Base-by-base conservation (phyloP, 192 early-diverging fungal genomes). In the Dissophora ornata region DNA sequence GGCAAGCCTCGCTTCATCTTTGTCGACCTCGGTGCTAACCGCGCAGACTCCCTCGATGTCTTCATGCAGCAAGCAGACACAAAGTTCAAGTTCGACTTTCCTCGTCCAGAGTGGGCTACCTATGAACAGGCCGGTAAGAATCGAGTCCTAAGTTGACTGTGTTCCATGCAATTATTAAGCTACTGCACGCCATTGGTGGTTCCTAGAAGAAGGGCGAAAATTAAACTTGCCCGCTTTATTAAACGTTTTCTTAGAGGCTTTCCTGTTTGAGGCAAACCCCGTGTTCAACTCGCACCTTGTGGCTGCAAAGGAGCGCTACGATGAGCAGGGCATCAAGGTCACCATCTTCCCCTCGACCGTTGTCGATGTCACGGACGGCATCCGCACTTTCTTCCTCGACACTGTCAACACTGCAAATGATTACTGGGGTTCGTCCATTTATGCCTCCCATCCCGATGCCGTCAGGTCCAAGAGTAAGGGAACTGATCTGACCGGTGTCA, bases 1-100 rank as follows among this genome's bases (percentile, higher is more conserved):
- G 13, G 13, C 36, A 66, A 46, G 49, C 53, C 63, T 24, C 63
- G 63, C 11, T 66, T 44, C 21, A 46, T 66, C 63, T 47, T 66
- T 55, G 52, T 66, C 24, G 53, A 56, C 24, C 52, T 66, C 0
- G 53, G 62, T 0, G 52, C 42, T 42, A 55, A 55, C 51, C 7
- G 40, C 8, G 62, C 50, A 5, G 60, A 62, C 8, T 36, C 34
- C 7, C 48, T 62, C 2, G 60, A 63, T 1, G 52, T 55, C 7
- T 65, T 65, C 42, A 26, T 65, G 28, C 22, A 55, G 25, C 15
- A 24, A 15, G 24, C 41, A 3, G 38, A 21, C 10, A 13, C 57
- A 45, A 54, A 60, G 28, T 60, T 52, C 62, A 8, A 32, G 36
- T 53, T 30, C 18, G 52, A 53, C 41, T 55, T 55, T 0, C 52